Conservation (phyloP, 768 basidiomycete species). For the Termitomyces sp. region DNA sequence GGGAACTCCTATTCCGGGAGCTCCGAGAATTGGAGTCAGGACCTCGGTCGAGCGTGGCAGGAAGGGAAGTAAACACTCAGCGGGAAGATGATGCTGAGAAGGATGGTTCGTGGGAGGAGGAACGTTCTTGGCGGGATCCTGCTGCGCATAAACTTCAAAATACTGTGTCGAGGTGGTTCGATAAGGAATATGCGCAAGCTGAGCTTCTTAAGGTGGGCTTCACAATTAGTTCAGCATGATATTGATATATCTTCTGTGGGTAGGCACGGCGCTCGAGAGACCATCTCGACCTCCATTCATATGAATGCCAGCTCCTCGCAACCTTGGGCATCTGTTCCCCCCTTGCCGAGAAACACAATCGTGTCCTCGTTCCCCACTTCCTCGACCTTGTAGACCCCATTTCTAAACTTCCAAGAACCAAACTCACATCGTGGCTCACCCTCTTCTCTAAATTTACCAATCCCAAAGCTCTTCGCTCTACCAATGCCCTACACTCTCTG, state of each 20-base stretch:
- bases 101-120: conserved; percentile 54
- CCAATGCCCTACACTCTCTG: conserved; percentile 55
- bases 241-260: neutral
- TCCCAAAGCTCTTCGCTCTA: conserved; percentile 80
- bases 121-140: conserved; percentile 76
- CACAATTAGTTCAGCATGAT: neutral
- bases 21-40: conserved; percentile 19
- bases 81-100: conserved; percentile 13
- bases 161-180: conserved; percentile 44
- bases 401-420: conserved; percentile 47
- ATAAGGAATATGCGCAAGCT: conserved; percentile 20
- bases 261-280: conserved; percentile 32
- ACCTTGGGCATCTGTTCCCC: conserved; percentile 62
- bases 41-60: neutral
- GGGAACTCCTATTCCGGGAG: conserved; percentile 54
- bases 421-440: conserved; percentile 71
- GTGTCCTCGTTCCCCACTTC: conserved; percentile 84
- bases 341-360: conserved; percentile 82
- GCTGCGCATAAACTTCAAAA: conserved; percentile 55
- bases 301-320: conserved; percentile 75
- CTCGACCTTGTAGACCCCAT: conserved; percentile 42
- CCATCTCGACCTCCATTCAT: conserved; percentile 68
- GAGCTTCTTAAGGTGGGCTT: conserved; percentile 27
- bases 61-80: conserved; percentile 6
- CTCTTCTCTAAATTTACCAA: conserved; percentile 89